phyloP scores from a whole-genome alignment of 192 early-diverging fungal genomes.

The Mortierella hygrophila region DNA sequence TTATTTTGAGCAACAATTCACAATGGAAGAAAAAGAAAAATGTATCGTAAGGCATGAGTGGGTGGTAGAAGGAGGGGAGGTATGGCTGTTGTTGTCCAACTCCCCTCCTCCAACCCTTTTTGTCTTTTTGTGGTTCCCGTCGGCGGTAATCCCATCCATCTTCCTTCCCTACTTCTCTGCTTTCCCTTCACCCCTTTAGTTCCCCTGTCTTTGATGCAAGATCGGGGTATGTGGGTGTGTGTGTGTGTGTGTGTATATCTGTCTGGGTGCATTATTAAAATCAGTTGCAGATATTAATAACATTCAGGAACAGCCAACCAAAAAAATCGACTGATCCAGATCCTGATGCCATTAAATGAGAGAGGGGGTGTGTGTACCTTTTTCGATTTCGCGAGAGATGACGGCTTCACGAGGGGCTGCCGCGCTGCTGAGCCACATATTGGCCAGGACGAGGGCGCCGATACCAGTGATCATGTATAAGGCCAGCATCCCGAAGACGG shows the following conservation, averaged over 20 bases:
- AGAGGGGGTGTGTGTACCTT: conserved; percentile 18
- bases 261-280: neutral
- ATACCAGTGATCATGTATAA: conserved; percentile 39
- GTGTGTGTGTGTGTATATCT: neutral
- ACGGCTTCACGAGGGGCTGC: conserved; percentile 51
- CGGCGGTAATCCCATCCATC: neutral
- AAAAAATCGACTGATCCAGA: too few relatives aligned
- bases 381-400: conserved; percentile 36
- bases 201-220: neutral
- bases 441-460: conserved; percentile 39
- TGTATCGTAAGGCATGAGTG: neutral
- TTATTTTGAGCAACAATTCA: neutral
- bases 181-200: neutral
- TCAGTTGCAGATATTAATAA: neutral
- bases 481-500: conserved; percentile 21
- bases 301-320: neutral
- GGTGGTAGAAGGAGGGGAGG: neutral
- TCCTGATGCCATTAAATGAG: too few relatives aligned
- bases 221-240: neutral
- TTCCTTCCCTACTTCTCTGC: neutral
- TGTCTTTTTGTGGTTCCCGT: neutral
- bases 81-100: too few relatives aligned
- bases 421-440: conserved; percentile 23
- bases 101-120: too few relatives aligned
- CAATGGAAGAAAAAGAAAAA: neutral